These are phyloP conservation scores for Phylloporus scabripes DNA, from an alignment of 768 basidiomycete species.

Conservation along the genomic window DNA sequence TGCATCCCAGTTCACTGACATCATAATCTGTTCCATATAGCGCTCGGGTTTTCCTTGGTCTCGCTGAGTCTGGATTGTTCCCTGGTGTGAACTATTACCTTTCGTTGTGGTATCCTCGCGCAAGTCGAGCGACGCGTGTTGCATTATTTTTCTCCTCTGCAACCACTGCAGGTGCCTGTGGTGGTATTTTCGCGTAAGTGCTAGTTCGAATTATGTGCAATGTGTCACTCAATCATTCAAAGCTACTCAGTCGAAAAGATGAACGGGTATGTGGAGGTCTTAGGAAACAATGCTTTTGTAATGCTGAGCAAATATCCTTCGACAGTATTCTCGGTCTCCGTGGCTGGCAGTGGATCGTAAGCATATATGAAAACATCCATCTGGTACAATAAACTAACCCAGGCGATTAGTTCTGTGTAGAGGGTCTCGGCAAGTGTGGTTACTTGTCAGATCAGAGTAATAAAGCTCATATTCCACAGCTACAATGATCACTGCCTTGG, in stretches of 20 bases:
- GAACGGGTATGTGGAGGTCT: background rate
- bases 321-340: background rate
- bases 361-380: background rate
- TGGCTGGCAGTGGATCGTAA: conserved; percentile 6
- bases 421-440: background rate
- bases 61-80: background rate
- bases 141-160: background rate
- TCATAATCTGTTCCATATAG: background rate
- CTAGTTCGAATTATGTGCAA: background rate
- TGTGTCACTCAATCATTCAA: background rate
- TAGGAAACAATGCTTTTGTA: background rate
- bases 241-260: background rate
- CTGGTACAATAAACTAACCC: background rate
- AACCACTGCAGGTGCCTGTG: background rate
- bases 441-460: background rate
- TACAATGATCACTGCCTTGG: background rate
- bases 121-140: conserved; percentile 1
- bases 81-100: conserved; percentile 1
- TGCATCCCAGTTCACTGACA: no score
- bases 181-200: background rate
- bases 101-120: conserved; percentile 3
- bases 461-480: background rate
- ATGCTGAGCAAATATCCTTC: background rate
- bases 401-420: background rate
- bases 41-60: conserved; percentile 1